Conservation (phyloP, 2,329 filamentous ascomycete species). For the Tolypocladium album region DNA sequence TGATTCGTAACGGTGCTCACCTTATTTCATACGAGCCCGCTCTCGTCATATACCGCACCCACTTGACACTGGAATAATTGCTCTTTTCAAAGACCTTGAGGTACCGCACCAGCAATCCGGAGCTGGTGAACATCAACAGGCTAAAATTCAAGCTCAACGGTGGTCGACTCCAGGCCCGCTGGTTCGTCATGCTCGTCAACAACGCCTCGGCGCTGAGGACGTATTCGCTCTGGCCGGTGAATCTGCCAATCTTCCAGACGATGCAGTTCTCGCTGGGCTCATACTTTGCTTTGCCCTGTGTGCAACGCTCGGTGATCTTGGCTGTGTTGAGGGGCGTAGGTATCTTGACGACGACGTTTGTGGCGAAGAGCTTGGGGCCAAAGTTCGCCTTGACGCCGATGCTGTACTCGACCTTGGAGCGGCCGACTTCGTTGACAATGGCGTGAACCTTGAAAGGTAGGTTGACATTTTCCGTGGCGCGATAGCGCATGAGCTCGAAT, state of each 20-base stretch:
- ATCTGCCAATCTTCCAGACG: constrained; percentile 98
- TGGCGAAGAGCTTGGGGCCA: constrained; percentile 89
- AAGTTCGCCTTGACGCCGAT: constrained; percentile 97
- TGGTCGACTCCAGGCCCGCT: constrained; percentile 92
- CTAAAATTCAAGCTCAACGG: constrained; percentile 88
- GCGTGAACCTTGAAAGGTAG: constrained; percentile 97
- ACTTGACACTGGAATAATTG: constrained; percentile 98
- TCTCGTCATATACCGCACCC: constrained; percentile 98
- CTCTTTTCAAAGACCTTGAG: constrained; percentile 99
- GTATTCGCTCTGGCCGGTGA: constrained; percentile 94
- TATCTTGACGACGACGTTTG: constrained; percentile 88
- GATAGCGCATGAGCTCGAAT: constrained; percentile 98
- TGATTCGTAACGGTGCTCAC: constrained; percentile 28
- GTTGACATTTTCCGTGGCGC: constrained; percentile 96
- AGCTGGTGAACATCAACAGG: constrained; percentile 96
- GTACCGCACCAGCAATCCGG: constrained; percentile 82
- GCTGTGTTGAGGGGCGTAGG: constrained; percentile 96
- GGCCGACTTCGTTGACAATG: constrained; percentile 94
- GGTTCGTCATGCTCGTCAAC: constrained; percentile 93
- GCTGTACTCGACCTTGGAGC: constrained; percentile 96
- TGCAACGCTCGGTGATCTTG: constrained; percentile 82
- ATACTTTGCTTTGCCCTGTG: constrained; percentile 95
- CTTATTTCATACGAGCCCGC: constrained; percentile 96
- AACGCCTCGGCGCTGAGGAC: constrained; percentile 90
- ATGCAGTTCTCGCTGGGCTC: constrained; percentile 97